A percentile compares a stretch with the other conserved stretches of the same genome.
These are phyloP conservation scores for Lobosporangium transversale DNA, from an alignment of 192 early-diverging fungal genomes.

Conservation along the genomic window DNA sequence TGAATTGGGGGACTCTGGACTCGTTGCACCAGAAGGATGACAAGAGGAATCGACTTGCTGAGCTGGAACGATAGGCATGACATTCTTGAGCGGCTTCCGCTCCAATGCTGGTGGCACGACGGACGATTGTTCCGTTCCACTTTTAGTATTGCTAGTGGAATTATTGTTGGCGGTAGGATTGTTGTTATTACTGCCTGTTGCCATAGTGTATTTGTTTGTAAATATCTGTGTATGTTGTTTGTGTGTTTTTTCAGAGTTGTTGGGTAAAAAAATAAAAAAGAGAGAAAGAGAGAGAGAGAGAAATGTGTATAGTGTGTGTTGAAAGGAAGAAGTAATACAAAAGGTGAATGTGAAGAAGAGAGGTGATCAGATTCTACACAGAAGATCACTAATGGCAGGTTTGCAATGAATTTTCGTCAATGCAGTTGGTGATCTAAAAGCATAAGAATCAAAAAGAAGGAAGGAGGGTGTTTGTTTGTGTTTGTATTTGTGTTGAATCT, in stretches of 20 bases:
- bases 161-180: slow-evolving; percentile 1
- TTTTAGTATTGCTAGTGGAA: neutral
- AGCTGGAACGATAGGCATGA: slow-evolving; percentile 51
- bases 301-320: neutral
- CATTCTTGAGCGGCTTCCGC: slow-evolving; percentile 42
- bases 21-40: slow-evolving; percentile 22
- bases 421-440: too few relatives aligned
- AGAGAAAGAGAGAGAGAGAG: neutral
- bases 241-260: neutral
- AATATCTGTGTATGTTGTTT: neutral
- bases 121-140: neutral
- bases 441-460: too few relatives aligned
- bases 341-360: neutral
- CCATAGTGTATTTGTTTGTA: neutral
- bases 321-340: too few relatives aligned
- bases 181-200: slow-evolving; percentile 1
- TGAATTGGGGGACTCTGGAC: neutral
- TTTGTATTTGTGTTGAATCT: too few relatives aligned
- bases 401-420: too few relatives aligned
- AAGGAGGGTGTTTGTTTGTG: too few relatives aligned
- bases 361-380: neutral
- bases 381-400: too few relatives aligned
- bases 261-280: neutral
- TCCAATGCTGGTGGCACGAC: slow-evolving; percentile 9
- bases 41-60: slow-evolving; percentile 43